Conservation (phyloP, 805 yeast genomes). For the Saccharomyces jurei region DNA sequence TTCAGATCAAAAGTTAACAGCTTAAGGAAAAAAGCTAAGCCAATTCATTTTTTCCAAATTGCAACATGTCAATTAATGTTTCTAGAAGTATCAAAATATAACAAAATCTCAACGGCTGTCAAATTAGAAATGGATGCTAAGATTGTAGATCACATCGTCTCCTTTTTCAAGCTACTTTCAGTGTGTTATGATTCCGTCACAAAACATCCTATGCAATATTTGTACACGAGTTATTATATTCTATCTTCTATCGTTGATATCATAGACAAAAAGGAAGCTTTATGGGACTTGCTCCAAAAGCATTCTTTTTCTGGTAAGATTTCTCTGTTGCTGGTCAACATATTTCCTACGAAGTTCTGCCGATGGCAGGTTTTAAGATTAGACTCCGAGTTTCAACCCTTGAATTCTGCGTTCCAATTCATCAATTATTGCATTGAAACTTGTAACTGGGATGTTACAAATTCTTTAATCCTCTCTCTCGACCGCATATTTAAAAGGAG, state of each 20-base stretch:
- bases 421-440: conserved; percentile 14
- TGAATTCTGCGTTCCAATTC: conserved; percentile 13
- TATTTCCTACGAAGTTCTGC: conserved; percentile 14
- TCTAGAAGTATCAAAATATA: conserved; percentile 19
- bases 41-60: conserved; percentile 27
- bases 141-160: conserved; percentile 20
- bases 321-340: conserved; percentile 9
- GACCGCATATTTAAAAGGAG: conserved; percentile 20
- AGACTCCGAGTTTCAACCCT: conserved; percentile 5
- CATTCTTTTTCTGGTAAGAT: conserved; percentile 13
- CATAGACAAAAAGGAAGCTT: conserved; percentile 1
- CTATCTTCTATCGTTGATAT: conserved; percentile 12
- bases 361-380: conserved; percentile 20
- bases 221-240: conserved; percentile 16
- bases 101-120: conserved; percentile 9
- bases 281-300: conserved; percentile 18
- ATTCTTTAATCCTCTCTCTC: conserved; percentile 42
- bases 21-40: conserved; percentile 20
- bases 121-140: conserved; percentile 11
- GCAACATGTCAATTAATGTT: conserved; percentile 25
- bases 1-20: conserved; percentile 22
- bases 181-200: conserved; percentile 8
- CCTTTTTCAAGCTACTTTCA: conserved; percentile 23
- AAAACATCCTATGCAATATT: conserved; percentile 1
- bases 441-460: conserved; percentile 31